A percentile compares a stretch with the other conserved stretches of the same genome.
Conservation (phyloP, 2,329 filamentous ascomycete genomes). For the Pyrenochaeta sp. region DNA sequence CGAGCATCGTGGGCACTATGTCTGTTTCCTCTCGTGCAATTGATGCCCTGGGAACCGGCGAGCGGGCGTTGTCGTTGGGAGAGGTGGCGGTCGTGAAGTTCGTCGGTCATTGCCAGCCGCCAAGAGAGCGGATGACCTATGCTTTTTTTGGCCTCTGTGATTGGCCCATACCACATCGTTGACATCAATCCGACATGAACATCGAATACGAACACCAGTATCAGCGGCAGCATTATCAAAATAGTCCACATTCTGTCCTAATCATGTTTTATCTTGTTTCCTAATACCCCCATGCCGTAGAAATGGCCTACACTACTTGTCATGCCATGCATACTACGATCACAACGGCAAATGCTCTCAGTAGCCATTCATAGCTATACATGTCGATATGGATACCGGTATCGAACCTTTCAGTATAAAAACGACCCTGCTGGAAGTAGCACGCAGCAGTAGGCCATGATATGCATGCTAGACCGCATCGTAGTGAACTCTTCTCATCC, state of each 20-base stretch:
- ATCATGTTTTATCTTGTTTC: not conserved
- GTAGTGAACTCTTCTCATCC: no score
- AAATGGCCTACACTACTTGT: no score
- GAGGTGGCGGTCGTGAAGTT: slow-evolving; percentile 44
- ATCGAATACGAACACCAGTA: slow-evolving; percentile 6
- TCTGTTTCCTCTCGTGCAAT: slow-evolving; percentile 45
- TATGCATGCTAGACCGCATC: no score
- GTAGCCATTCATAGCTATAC: no score
- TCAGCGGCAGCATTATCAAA: not conserved
- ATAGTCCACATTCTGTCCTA: not conserved
- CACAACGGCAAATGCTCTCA: no score
- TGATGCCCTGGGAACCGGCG: slow-evolving; percentile 44
- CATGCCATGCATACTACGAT: no score
- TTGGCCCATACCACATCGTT: slow-evolving; percentile 28
- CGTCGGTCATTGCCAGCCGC: slow-evolving; percentile 13
- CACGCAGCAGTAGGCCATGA: no score
- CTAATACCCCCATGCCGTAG: no score
- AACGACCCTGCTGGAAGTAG: no score
- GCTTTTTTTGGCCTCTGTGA: slow-evolving; percentile 25
- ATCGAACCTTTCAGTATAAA: no score
- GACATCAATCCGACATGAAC: slow-evolving; percentile 28
- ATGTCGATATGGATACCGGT: no score
- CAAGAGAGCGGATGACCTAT: slow-evolving; percentile 22
- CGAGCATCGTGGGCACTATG: slow-evolving; percentile 49
- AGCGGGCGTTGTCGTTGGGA: slow-evolving; percentile 37